Evolutionary conservation across 2,329 filamentous ascomycete species (phyloP), one percentile per base, ranked within the genome.

Genomic region (Septoria petroselini): DNA sequence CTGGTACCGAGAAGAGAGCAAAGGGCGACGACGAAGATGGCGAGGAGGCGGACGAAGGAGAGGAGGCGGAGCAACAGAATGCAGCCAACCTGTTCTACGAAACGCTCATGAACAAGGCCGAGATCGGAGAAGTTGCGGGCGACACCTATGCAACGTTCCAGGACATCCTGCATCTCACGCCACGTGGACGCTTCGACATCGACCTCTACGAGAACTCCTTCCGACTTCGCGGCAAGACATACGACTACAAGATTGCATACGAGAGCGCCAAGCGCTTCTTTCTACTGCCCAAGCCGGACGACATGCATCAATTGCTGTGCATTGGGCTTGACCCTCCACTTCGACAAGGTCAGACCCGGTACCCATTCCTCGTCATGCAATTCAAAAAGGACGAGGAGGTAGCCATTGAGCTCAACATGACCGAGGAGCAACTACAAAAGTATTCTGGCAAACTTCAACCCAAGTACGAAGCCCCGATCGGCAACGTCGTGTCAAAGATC

Each of bases 181-280:
- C 93, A 57, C 88, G 93, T 86, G 94, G 93, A 70, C 91, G 93
- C 60, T 98, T 98, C 78, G 93, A 97, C 70, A 95, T 98, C 73
- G 93, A 98, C 71, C 95, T 98, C 86, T 98, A 98, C 79, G 93
- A 97, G 71, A 85, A 83, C 12, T 97, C 93, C 2, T 97, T 98
- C 80, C 86, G 93, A 56, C 80, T 98, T 55, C 91, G 93, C 59
- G 93, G 93, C 65, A 98, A 98, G 75, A 98, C 93, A 18, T 98
- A 98, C 76, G 94, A 98, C 75, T 98, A 98, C 82, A 98, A 98
- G 80, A 97, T 98, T 59, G 90, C 96, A 70, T 98, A 96, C 72
- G 88, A 96, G 50, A 83, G 85, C 41, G 90, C 97, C 73, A 98
- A 98, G 78, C 97, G 97, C 70, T 97, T 97, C 69, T 96, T 98